phyloP scores from a whole-genome alignment of 306 rosid genomes.

The Aeschynomene evenia region DNA sequence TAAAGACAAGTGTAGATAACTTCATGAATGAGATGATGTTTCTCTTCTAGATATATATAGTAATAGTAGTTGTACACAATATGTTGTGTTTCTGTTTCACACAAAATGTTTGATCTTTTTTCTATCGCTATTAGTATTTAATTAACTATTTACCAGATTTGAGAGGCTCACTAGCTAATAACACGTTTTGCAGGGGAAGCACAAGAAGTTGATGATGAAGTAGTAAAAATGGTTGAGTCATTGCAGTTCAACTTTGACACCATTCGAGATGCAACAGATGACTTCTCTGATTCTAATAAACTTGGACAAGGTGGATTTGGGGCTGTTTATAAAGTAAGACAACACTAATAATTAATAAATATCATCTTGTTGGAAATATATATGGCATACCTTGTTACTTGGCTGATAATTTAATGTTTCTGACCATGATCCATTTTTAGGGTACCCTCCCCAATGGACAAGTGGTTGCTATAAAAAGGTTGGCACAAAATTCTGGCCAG shows the following conservation, averaged over 20 bases:
- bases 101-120: too few relatives aligned
- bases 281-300: conserved; percentile 29
- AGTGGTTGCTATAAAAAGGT: conserved; percentile 30
- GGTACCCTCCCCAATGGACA: conserved; percentile 24
- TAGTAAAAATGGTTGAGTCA: conserved; percentile 2
- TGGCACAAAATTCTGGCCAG: conserved; percentile 13
- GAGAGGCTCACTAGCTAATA: background rate
- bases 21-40: background rate
- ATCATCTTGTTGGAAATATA: background rate
- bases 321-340: conserved; percentile 32
- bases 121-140: too few relatives aligned
- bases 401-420: background rate
- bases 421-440: background rate
- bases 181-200: background rate
- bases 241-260: conserved; percentile 29
- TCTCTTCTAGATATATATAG: too few relatives aligned
- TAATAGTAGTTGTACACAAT: background rate
- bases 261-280: conserved; percentile 27
- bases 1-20: background rate
- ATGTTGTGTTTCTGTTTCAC: too few relatives aligned
- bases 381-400: background rate
- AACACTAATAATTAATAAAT: too few relatives aligned
- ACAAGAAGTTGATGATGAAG: conserved; percentile 9
- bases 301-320: conserved; percentile 34
- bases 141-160: background rate